Base-by-base conservation (phyloP, 306 rosid genomes). In the Erythrophleum fordii region DNA sequence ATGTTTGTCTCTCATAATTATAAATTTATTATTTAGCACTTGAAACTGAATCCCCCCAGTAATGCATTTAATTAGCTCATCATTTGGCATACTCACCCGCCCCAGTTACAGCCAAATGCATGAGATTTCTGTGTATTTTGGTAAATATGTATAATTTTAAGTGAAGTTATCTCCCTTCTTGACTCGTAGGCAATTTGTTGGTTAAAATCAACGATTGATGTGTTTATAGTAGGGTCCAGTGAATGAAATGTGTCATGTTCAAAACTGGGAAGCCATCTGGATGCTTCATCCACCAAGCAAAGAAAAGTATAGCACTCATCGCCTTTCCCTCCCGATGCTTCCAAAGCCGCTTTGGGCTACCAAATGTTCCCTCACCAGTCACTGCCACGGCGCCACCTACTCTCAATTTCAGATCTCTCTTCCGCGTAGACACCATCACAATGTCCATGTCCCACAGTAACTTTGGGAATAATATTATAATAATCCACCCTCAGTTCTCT, bases 341-440 rank as follows among this genome's bases (percentile, higher is more conserved):
- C 72, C 86, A 64, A 53, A 39, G 56, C 60, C 73, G 41, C 56
- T 60, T 69, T 73, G 69, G 59, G 14, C 65, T 67, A 23, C 78
- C 67, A 55, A 59, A 67, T 80, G 42, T 39, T 75, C 64, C 74
- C 59, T 78, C 76, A 69, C 68, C 69, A 17, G 52, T 65, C 82
- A 74, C 76, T 16, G 8, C 31, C n/a, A n/a, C n/a, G n/a, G n/a
- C n/a, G n/a, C n/a, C 61, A 31, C 49, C n/a, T 23, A 5, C 14
- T 59, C 25, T 37, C 59, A 16, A 37, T 74, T 67, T 74, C 17
- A 35, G n/a, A n/a, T 64, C 18, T 25, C 58, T 11, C 49, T 68
- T 80, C 56, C 83, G 78, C 84, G 77, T 80, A 55, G 74, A 2
- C 66, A 55, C 31, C 48, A 62, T 3, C 23, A 35, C 72, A 29